Base-by-base conservation (phyloP, 2,329 filamentous ascomycete species). In the Diaporthe helianthi region DNA sequence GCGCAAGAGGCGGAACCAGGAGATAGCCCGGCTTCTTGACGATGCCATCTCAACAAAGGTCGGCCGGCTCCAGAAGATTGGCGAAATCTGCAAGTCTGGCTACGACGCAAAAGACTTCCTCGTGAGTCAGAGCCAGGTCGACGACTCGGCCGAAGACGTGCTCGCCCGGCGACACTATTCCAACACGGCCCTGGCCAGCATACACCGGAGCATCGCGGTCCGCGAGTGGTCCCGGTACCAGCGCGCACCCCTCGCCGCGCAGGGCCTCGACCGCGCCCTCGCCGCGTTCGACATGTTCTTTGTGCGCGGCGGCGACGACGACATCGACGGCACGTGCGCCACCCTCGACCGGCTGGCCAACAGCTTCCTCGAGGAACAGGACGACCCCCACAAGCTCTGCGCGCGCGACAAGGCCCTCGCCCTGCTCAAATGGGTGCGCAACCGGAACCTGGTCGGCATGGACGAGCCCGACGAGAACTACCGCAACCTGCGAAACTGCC, bases 281-380 rank as follows among this genome's bases (percentile, higher is more conserved):
- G 92, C 90, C 24, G 92, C 91, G 17, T 97, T 97, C 78, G 96
- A 98, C 79, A 86, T 98, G 80, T 98, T 98, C 79, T 89, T 97
- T 54, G 83, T 95, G 33, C 89, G 91, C 73, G 90, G 91, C 67
- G 86, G 89, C 22, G 68, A 71, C 36, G 89, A 91, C n/a, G 93
- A 97, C 76, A 80, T 95, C 64, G 86, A 92, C 68, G 89, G 93
- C 81, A 88, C 91, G 54, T 84, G 86, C 13, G 76, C 79, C n/a
- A 82, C 89, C 49, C 83, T 98, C 26, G 90, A 96, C 77, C 78
- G 82, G 1, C 83, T 93, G 44, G 88, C 90, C 2, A 74, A 78
- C 3, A 79, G 82, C 1, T 88, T 98, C 69, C 82, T 83, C 13
- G 71, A 75, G 1, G 82, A 84, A 31, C 81, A 87, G 69, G 15